phyloP scores from a whole-genome alignment of 345 rosid genomes.

The Corchorus capsularis region DNA sequence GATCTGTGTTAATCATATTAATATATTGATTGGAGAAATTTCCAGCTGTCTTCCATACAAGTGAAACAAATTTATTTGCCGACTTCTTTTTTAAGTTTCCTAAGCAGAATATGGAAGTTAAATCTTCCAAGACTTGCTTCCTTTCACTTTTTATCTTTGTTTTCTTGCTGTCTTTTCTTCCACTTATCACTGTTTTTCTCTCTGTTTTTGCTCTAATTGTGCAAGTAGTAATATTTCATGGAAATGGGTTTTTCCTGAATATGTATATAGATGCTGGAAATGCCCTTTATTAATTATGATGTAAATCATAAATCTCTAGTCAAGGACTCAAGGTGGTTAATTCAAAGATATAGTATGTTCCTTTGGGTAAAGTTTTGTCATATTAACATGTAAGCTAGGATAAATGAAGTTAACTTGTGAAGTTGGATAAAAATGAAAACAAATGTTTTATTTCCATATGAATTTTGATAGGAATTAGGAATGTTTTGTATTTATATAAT shows the following conservation, averaged over 20 bases:
- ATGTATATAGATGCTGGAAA: no score
- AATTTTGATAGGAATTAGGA: neutral
- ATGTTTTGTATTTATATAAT: no score
- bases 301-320: neutral
- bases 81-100: no score
- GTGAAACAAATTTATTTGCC: neutral
- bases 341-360: neutral
- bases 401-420: neutral
- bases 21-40: neutral
- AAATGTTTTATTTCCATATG: no score
- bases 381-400: neutral
- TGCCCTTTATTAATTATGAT: slow-evolving; percentile 8
- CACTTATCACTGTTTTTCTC: no score
- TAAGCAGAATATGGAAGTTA: no score
- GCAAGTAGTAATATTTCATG: neutral
- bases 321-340: neutral
- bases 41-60: neutral
- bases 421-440: neutral
- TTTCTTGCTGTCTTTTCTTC: no score
- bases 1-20: neutral
- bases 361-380: neutral
- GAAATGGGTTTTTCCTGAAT: neutral
- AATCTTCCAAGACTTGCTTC: no score
- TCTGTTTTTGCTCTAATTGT: neutral
- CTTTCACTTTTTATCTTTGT: no score